Percentiles rank a stretch among this genome's conserved stretches.
Conservation (phyloP, 2,329 filamentous ascomycete species). For the Diaporthe batatas region DNA sequence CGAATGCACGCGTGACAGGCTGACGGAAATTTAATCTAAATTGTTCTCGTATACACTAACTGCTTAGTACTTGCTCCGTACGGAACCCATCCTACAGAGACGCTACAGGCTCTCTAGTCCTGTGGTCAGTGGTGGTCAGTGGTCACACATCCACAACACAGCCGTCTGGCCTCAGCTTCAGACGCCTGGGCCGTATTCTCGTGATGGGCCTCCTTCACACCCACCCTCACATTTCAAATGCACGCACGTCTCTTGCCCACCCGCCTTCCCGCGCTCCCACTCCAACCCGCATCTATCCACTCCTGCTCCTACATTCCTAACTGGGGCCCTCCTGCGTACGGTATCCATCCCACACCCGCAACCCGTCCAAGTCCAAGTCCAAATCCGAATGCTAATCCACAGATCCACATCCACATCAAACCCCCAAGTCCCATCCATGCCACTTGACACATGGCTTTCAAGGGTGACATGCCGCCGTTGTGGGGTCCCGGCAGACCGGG, state of each 20-base stretch:
- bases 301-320: not conserved
- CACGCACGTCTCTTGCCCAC: not conserved
- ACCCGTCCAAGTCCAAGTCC: not conserved
- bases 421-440: conserved; percentile 30
- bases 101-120: not conserved
- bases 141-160: conserved; percentile 17
- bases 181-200: not conserved
- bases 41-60: conserved; percentile 23
- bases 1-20: conserved; percentile 31
- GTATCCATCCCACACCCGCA: not conserved
- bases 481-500: conserved; percentile 2
- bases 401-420: conserved; percentile 13
- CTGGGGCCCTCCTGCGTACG: not conserved
- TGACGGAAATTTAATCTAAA: conserved; percentile 20
- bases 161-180: not conserved
- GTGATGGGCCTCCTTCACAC: conserved; percentile 1
- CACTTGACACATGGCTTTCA: conserved; percentile 41
- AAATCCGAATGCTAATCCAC: not conserved
- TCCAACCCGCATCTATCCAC: conserved; percentile 4
- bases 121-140: conserved; percentile 4
- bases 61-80: not conserved
- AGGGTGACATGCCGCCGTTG: conserved; percentile 19
- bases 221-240: too few species aligned
- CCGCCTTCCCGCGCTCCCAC: too few species aligned
- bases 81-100: not conserved